A percentile compares a stretch with the other conserved stretches of the same genome.
These are phyloP conservation scores for Cynanchum wilfordii DNA, from an alignment of 257 asterid genomes.

Conservation along the genomic window DNA sequence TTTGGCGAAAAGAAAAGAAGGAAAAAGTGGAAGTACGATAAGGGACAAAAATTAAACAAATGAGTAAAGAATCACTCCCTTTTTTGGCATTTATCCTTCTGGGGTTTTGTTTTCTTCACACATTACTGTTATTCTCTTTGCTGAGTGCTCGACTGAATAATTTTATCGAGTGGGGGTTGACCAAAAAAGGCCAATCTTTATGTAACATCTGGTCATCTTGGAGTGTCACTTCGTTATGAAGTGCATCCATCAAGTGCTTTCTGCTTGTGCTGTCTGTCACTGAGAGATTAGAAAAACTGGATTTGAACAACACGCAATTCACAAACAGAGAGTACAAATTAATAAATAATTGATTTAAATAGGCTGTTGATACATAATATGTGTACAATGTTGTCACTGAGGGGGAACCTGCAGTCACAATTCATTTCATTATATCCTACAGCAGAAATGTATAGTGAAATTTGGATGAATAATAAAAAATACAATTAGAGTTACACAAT, in stretches of 20 bases:
- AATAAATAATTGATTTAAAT: neutral
- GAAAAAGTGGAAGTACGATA: too few species aligned
- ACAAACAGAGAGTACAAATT: neutral
- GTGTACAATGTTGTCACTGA: neutral
- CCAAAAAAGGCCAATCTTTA: neutral
- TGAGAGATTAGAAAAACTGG: neutral
- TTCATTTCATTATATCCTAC: neutral
- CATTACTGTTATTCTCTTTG: neutral
- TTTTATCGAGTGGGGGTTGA: neutral
- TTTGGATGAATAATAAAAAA: neutral
- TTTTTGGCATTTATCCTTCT: neutral
- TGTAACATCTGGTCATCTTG: neutral
- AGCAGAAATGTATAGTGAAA: neutral
- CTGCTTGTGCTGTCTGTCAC: neutral
- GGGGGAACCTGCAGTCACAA: neutral
- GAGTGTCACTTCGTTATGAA: neutral
- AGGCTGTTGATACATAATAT: neutral
- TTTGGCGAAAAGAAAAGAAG: too few species aligned
- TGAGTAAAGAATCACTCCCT: neutral
- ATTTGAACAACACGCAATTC: neutral
- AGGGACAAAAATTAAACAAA: neutral
- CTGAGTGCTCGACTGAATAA: constrained; percentile 4
- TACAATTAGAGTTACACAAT: too few species aligned
- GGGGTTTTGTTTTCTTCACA: neutral
- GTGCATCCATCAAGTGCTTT: neutral